Conservation (phyloP, 129 eudicot genomes). For the Deinandra increscens region DNA sequence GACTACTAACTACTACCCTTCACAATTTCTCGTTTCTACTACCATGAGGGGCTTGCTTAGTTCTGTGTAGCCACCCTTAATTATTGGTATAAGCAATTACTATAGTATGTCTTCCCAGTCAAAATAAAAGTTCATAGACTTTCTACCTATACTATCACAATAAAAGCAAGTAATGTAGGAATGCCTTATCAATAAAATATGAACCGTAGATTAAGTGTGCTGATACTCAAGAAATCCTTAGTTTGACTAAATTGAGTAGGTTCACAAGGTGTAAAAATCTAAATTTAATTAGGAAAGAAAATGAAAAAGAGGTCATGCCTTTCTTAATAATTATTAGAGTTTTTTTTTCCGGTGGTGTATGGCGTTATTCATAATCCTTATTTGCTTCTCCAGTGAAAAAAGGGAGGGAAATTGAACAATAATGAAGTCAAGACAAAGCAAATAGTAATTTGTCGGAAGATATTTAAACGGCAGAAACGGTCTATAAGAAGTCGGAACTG, state of each 20-base stretch:
- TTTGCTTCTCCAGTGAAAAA: background rate
- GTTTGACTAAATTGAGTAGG: background rate
- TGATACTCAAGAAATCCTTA: background rate
- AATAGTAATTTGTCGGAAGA: background rate
- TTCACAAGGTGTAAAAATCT: background rate
- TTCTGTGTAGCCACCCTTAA: background rate
- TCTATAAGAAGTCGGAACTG: background rate
- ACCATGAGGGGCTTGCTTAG: constrained; percentile 9
- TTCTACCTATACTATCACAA: background rate
- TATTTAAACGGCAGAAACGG: background rate
- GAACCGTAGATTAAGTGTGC: background rate
- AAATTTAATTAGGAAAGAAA: background rate
- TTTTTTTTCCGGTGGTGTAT: background rate
- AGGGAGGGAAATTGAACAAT: background rate
- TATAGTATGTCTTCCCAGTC: background rate
- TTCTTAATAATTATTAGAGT: background rate
- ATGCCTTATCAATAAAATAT: background rate
- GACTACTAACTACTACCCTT: background rate
- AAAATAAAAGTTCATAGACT: constrained; percentile 1
- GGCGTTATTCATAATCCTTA: background rate
- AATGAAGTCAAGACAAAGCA: background rate
- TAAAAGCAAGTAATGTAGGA: background rate
- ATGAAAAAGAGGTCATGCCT: background rate
- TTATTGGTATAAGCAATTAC: background rate
- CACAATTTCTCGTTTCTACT: background rate